Evolutionary conservation across 2,329 filamentous ascomycete species (phyloP), one percentile per base, ranked within the genome.

Genomic region (Penicillium sp.): DNA sequence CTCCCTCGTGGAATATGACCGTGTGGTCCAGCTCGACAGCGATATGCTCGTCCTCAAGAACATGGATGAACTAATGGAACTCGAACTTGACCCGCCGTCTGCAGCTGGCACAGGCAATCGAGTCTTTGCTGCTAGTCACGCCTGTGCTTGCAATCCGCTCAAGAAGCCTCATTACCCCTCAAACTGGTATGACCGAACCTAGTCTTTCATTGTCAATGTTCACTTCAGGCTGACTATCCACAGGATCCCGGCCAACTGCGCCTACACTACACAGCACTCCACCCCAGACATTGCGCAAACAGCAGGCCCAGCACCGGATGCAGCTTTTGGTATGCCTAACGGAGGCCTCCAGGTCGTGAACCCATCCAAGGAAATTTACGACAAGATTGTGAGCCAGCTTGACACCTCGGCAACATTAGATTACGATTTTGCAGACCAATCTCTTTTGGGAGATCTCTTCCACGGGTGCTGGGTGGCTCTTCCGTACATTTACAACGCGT

Each of bases 41-140:
- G 92, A 96, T 77, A 96, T 96, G 91, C 78, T 96, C 50, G 86
- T 91, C 8, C 76, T 88, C 63, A 82, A 82, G 67, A 96, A 96
- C 75, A 96, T 96, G 90, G 92, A 96, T 72, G 91, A 96, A 78
- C 79, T 96, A 64, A 96, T 96, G 90, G 86, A 90, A n/a, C 66
- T 96, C 49, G 78, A 84, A 59, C 83, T 96, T 46, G 90, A 93
- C 73, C 69, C 78, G 21, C 78, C 84, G 0, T 77, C 76, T 43
- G 57, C 31, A 45, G 31, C 66, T 1, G 86, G 66, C 11, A 78
- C 76, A 19, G 85, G 88, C 22, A 71, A 81, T 45, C 81, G 84
- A 45, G 89, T 96, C 33, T 93, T 96, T 74, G 91, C 90, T 1
- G 90, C 91, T 4, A 86, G 87, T 61, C 90, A 93, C 75, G 91